These are phyloP conservation scores for Phytopythium aichiense DNA, from an alignment of 352 stramenopile species.

Conservation along the genomic window DNA sequence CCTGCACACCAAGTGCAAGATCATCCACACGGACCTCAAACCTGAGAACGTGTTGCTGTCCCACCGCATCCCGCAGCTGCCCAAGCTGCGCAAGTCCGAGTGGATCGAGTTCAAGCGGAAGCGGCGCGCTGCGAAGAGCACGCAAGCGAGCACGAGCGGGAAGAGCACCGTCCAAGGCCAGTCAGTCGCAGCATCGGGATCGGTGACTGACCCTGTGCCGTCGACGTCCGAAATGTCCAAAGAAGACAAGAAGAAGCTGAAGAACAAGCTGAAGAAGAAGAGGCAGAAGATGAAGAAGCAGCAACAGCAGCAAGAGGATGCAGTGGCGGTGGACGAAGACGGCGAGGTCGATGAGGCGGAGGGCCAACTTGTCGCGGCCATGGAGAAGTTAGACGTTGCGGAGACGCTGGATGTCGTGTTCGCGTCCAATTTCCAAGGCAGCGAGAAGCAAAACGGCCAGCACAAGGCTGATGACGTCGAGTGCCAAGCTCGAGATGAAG, in stretches of 20 bases:
- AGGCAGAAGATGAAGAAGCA: slow-evolving; percentile 88
- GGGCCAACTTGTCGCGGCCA: background rate
- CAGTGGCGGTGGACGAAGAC: background rate
- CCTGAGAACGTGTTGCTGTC: slow-evolving; percentile 98
- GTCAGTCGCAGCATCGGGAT: background rate
- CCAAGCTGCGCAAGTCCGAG: slow-evolving; percentile 54
- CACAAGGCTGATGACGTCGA: slow-evolving; percentile 12
- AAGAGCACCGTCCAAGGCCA: background rate
- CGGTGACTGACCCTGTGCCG: background rate
- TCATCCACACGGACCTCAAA: slow-evolving; percentile 99
- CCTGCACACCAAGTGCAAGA: slow-evolving; percentile 95
- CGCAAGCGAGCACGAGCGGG: slow-evolving; percentile 30
- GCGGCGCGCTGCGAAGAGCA: slow-evolving; percentile 28
- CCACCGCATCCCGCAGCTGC: slow-evolving; percentile 64
- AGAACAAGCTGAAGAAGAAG: slow-evolving; percentile 94
- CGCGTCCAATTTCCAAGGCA: background rate
- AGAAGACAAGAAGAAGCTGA: slow-evolving; percentile 93
- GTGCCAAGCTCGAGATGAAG: background rate
- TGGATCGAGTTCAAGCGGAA: slow-evolving; percentile 42
- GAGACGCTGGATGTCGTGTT: background rate
- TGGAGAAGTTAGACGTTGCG: slow-evolving; percentile 4
- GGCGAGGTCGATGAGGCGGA: slow-evolving; percentile 12
- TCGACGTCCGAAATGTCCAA: slow-evolving; percentile 35
- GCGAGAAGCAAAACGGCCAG: background rate
- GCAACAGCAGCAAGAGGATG: slow-evolving; percentile 2